These are phyloP conservation scores for Kingdonia uniflora DNA, from an alignment of 164 flowering plant species.

Conservation along the genomic window DNA sequence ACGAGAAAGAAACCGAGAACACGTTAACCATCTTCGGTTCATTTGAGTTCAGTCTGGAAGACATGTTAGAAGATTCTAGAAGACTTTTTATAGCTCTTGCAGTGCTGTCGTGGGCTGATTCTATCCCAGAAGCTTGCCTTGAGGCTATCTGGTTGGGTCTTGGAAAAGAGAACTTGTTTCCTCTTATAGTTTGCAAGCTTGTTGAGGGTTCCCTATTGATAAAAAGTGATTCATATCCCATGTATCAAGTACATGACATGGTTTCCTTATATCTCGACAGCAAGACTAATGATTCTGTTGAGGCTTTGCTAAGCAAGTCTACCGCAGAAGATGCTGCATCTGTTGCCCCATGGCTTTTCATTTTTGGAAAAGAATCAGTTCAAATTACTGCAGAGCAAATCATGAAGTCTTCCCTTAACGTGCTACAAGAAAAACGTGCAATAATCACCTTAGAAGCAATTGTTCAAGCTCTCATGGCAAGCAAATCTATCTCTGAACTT, in stretches of 20 bases:
- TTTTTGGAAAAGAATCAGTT: constrained; percentile 31
- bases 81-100: constrained; percentile 29
- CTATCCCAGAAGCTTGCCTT: constrained; percentile 41
- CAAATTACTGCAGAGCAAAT: constrained; percentile 21
- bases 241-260: constrained; percentile 41
- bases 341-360: constrained; percentile 33
- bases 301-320: constrained; percentile 19
- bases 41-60: constrained; percentile 47
- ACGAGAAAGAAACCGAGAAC: constrained; percentile 38
- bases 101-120: constrained; percentile 37
- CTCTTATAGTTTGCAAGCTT: constrained; percentile 40
- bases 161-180: constrained; percentile 20
- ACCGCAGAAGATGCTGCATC: constrained; percentile 20
- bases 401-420: constrained; percentile 16
- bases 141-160: constrained; percentile 21
- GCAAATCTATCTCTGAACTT: constrained; percentile 37
- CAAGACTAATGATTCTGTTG: not conserved
- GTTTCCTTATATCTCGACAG: constrained; percentile 30
- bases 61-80: constrained; percentile 20
- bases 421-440: constrained; percentile 22
- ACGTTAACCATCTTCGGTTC: constrained; percentile 39
- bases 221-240: constrained; percentile 25
- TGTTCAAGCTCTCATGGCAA: constrained; percentile 33
- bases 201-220: constrained; percentile 38
- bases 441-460: constrained; percentile 24